These are phyloP conservation scores for Ophiostoma sp. DNA, from an alignment of 2,329 filamentous ascomycete species.

Conservation along the genomic window DNA sequence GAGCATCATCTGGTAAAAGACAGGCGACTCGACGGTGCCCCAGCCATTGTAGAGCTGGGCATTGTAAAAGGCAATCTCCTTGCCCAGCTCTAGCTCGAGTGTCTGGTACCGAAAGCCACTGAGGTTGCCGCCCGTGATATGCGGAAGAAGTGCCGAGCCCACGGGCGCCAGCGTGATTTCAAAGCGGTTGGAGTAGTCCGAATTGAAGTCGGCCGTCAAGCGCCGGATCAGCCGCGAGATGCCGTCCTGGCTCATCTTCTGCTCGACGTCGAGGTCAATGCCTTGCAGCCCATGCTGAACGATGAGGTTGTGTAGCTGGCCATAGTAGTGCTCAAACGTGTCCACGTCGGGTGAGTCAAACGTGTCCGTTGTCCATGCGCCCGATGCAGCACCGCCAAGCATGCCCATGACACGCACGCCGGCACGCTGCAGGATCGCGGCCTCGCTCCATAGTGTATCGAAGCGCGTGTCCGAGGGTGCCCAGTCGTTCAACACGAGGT, in stretches of 20 bases:
- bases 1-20: conserved; percentile 48
- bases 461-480: conserved; percentile 62
- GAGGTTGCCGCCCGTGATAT: conserved; percentile 63
- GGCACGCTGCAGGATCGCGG: conserved; percentile 61
- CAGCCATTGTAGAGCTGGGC: conserved; percentile 90
- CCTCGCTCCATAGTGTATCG: conserved; percentile 71
- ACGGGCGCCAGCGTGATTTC: conserved; percentile 74
- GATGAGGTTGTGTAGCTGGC: conserved; percentile 57
- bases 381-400: conserved; percentile 78
- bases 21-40: conserved; percentile 50
- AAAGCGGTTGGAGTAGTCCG: conserved; percentile 40
- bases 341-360: conserved; percentile 43
- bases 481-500: conserved; percentile 65
- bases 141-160: conserved; percentile 59
- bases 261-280: conserved; percentile 70
- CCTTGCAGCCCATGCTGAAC: conserved; percentile 54
- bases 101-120: conserved; percentile 55
- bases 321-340: conserved; percentile 65
- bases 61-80: conserved; percentile 80
- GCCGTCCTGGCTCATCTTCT: conserved; percentile 61
- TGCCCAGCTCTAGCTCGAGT: conserved; percentile 52
- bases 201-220: conserved; percentile 54
- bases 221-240: conserved; percentile 57
- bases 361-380: conserved; percentile 55
- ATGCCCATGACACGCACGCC: conserved; percentile 80